Conservation (phyloP, 2,329 filamentous ascomycete genomes). For the Penicillium sp. region DNA sequence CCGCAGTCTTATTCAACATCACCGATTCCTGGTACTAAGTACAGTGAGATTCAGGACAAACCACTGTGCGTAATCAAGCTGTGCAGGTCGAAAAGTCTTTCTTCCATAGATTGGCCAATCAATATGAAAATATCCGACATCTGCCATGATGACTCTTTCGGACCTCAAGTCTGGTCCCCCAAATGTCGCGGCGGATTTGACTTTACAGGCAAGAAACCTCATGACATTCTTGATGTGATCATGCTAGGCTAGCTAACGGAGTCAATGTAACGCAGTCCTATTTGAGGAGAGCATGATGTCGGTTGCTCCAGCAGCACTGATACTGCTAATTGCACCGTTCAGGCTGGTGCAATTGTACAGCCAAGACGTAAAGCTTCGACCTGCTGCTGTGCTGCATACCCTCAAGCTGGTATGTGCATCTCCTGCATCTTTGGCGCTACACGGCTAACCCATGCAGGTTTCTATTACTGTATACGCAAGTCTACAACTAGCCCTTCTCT, state of each 20-base stretch:
- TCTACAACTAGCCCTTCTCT: not conserved
- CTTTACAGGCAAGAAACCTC: not conserved
- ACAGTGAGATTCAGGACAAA: not conserved
- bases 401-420: slow-evolving; percentile 2
- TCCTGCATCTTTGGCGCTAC: not conserved
- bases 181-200: slow-evolving; percentile 7
- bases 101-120: not conserved
- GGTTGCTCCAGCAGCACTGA: not conserved
- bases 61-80: not conserved
- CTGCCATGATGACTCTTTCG: slow-evolving; percentile 3
- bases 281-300: slow-evolving; percentile 9
- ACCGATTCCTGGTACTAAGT: not conserved
- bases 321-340: slow-evolving; percentile 4
- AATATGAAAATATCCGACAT: not conserved
- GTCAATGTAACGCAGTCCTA: not conserved
- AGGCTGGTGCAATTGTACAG: not conserved
- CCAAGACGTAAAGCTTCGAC: slow-evolving; percentile 2
- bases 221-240: not conserved
- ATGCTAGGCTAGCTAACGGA: not conserved
- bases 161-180: not conserved
- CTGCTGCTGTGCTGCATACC: not conserved
- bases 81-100: not conserved
- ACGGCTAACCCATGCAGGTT: not conserved
- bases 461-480: not conserved
- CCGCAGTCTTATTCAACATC: not conserved